A percentile compares a stretch with the other conserved stretches of the same genome.
phyloP scores from a whole-genome alignment of 23 red algal species.

The Cyanidium caldarium region DNA sequence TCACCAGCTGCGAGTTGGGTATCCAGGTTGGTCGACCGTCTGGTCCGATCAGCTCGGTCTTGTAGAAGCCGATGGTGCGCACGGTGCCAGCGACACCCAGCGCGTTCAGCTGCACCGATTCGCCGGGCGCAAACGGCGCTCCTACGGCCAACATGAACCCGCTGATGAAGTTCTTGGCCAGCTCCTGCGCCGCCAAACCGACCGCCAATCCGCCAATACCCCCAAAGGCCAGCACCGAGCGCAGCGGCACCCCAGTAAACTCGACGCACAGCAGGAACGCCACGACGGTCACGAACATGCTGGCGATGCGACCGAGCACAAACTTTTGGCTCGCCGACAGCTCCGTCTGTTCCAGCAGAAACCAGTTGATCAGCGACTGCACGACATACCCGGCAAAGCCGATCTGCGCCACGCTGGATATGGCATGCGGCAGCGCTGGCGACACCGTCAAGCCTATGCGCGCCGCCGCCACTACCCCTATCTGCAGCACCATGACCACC shows the following conservation, averaged over 20 bases:
- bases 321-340: not conserved
- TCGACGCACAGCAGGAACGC: not conserved
- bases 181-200: slow-evolving; percentile 1
- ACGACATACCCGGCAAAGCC: not conserved
- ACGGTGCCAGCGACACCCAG: not conserved
- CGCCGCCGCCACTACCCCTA: not conserved
- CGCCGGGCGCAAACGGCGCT: slow-evolving; percentile 5
- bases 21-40: slow-evolving; percentile 5
- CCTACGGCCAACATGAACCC: not conserved
- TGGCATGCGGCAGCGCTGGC: not conserved
- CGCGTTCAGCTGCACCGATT: slow-evolving; percentile 1
- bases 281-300: not conserved
- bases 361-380: slow-evolving; percentile 1
- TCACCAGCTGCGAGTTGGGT: not conserved
- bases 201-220: slow-evolving; percentile 5
- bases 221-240: not conserved
- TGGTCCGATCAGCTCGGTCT: not conserved
- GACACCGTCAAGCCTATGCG: not conserved
- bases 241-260: slow-evolving; percentile 1
- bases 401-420: not conserved
- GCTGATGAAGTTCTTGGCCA: slow-evolving; percentile 1
- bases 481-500: not conserved
- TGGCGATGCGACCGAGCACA: not conserved
- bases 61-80: not conserved
- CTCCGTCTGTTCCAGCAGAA: not conserved